Evolutionary conservation across 306 rosid genomes (phyloP), one percentile per base, ranked within the genome.

Genomic region (Cucumis cinereus): DNA sequence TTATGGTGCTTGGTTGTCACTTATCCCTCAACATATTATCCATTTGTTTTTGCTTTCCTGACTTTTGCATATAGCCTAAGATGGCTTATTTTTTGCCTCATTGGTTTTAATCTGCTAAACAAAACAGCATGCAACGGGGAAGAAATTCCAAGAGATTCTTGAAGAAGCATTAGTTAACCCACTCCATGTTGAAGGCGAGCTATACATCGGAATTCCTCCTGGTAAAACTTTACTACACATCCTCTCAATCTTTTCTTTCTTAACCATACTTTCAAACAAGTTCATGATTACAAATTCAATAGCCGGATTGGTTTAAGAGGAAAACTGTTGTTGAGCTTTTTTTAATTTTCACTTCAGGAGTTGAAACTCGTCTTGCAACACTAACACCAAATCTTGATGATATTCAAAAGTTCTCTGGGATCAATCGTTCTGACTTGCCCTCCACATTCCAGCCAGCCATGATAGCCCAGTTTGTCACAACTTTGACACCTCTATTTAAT

Each of bases 171-270:
- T 92, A 77, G 83, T 95, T 73, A 87, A 72, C 3, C 98, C 99
- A 69, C 96, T 95, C 78, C 87, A 87, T 40, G 72, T 95, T 63
- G 93, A 92, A 83, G 98, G 99, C 71, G 98, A 92, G 81, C 79
- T 95, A 56, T 95, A 95, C 73, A 15, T 95, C n/a, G 99, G 99
- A 83, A 90, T 92, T 69, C 99, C 98, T 74, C 98, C 99, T 76
- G 98, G 99, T 80, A 87, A 87, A 88, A 78, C 64, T 76, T 55
- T 28, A 77, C 38, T 59, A 53, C 12, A 53, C 16, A 59, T 47
- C 61, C 5, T 24, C 58, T 49, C 11, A 10, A n/a, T 26, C 79
- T 54, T 49, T 73, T 40, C 77, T 24, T 77, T 54, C 59, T 66
- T 40, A 20, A 71, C 53, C 47, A 17, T 69, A 45, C 3, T 43